A percentile compares a stretch with the other conserved stretches of the same genome.
Conservation (phyloP, 2,329 filamentous ascomycete species). For the Alternaria infectoria region DNA sequence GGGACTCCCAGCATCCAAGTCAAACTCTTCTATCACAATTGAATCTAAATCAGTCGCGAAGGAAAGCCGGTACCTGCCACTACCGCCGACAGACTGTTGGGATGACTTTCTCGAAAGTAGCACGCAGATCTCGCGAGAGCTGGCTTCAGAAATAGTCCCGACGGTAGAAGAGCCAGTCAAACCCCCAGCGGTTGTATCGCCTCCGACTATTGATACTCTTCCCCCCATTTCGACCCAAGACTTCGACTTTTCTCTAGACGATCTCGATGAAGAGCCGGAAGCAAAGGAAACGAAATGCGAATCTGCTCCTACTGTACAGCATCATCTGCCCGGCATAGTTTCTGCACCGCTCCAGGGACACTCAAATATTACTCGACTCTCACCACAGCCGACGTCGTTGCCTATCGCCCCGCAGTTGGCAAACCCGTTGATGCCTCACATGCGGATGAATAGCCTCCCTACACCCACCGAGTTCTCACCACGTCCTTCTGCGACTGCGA, state of each 20-base stretch:
- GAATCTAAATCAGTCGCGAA: background rate
- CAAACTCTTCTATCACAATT: background rate
- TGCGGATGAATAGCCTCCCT: background rate
- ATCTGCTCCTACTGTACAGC: background rate
- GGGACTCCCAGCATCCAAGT: slow-evolving; percentile 32
- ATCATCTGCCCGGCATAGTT: background rate
- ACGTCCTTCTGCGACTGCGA: background rate
- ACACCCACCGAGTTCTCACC: background rate
- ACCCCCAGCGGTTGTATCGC: background rate
- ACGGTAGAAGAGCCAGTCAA: background rate
- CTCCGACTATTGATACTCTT: slow-evolving; percentile 1
- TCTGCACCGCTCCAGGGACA: background rate
- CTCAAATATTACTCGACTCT: background rate
- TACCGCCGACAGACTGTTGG: slow-evolving; percentile 32
- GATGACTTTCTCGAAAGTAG: slow-evolving; percentile 54
- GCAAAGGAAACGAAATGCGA: background rate
- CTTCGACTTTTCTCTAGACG: slow-evolving; percentile 50
- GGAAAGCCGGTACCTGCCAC: background rate
- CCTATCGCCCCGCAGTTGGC: background rate
- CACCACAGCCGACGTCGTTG: background rate
- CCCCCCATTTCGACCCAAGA: slow-evolving; percentile 49
- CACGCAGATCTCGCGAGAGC: slow-evolving; percentile 54
- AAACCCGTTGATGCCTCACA: background rate
- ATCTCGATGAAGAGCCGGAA: slow-evolving; percentile 42
- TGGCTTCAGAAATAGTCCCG: slow-evolving; percentile 29